phyloP scores from a whole-genome alignment of 2,329 filamentous ascomycete species.

The Aureobasidium sp. region DNA sequence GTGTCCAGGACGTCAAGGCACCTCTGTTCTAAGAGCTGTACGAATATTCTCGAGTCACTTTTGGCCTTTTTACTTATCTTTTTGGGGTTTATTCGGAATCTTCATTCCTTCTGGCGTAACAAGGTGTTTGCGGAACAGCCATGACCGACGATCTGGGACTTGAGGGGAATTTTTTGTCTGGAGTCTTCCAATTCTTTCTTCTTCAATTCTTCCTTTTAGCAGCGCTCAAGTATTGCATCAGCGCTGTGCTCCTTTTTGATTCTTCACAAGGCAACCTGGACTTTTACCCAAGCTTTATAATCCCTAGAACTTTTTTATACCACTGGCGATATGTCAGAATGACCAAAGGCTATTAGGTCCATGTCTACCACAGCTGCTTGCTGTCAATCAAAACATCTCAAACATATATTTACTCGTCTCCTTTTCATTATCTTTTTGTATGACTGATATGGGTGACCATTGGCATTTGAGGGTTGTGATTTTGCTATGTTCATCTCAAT shows the following conservation, averaged over 20 bases:
- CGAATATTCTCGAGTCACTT: not conserved
- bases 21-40: constrained; percentile 40
- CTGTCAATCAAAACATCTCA: not conserved
- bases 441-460: not conserved
- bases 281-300: not conserved
- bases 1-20: constrained; percentile 68
- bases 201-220: constrained; percentile 1
- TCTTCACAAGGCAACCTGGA: not conserved
- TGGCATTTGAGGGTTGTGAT: not conserved
- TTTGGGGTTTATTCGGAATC: not conserved
- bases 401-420: not conserved
- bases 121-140: constrained; percentile 14
- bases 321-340: not conserved
- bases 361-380: not conserved
- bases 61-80: not conserved
- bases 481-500: too few species aligned
- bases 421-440: not conserved
- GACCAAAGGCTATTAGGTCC: not conserved
- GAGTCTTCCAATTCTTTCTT: not conserved
- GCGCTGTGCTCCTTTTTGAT: not conserved
- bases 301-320: constrained; percentile 5
- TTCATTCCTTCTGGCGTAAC: not conserved
- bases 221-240: not conserved
- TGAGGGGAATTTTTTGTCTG: not conserved
- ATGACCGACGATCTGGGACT: constrained; percentile 12